Evolutionary conservation across 2,329 filamentous ascomycete genomes (phyloP).

Genomic region (Apiospora rasikravindrae): DNA sequence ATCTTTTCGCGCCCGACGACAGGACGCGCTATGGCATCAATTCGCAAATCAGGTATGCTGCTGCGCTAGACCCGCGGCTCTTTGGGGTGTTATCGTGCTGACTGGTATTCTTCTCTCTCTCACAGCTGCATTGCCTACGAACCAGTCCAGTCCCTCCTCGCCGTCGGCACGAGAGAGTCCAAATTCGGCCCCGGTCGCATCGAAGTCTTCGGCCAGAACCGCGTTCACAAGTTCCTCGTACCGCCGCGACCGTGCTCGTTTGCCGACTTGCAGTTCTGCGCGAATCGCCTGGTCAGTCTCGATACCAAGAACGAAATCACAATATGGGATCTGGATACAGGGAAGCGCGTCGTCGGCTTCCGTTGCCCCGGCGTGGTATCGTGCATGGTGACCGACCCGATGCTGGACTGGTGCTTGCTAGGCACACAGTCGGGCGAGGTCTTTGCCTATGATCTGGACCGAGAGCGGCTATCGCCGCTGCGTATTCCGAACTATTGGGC

Average conservation of each 20-base stretch:
- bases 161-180: conserved; percentile 87
- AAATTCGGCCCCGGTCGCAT: conserved; percentile 86
- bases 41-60: conserved; percentile 67
- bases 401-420: conserved; percentile 90
- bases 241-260: conserved; percentile 77
- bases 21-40: conserved; percentile 83
- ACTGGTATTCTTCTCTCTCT: conserved; percentile 19
- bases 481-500: conserved; percentile 88
- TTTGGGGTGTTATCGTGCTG: not conserved
- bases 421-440: conserved; percentile 84
- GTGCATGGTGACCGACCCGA: conserved; percentile 80
- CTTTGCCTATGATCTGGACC: conserved; percentile 90
- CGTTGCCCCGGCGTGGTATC: conserved; percentile 79
- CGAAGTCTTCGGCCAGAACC: conserved; percentile 83
- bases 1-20: conserved; percentile 83
- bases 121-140: conserved; percentile 85
- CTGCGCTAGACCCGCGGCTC: not conserved
- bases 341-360: conserved; percentile 69
- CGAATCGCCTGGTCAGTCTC: conserved; percentile 82
- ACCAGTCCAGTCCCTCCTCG: conserved; percentile 89
- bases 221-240: conserved; percentile 77
- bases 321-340: conserved; percentile 80
- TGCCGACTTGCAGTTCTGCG: conserved; percentile 80
- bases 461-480: conserved; percentile 75
- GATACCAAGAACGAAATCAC: conserved; percentile 86